Base-by-base conservation (phyloP, 2,329 filamentous ascomycete species). In the Epicoccum sorghinum region DNA sequence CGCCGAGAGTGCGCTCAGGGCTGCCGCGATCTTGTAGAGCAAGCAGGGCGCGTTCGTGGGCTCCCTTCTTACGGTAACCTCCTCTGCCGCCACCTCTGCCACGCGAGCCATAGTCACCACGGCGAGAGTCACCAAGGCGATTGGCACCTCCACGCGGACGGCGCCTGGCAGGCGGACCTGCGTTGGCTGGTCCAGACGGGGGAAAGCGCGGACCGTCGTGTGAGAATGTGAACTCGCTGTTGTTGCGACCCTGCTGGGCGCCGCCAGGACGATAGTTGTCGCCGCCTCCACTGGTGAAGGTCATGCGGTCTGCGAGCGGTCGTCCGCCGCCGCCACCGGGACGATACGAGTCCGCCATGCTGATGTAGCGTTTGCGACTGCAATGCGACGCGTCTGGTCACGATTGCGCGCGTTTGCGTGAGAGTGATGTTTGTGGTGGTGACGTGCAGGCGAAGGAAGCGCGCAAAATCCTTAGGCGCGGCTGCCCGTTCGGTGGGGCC, bases 1-100 rank as follows among this genome's bases (percentile, higher is more conserved):
- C 78, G 52, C 79, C 79, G 29, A 74, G 63, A 40, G 78, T 64
- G 47, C 75, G 78, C 64, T 82, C 79, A 3, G 78, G 76, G 27
- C 72, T 78, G 24, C 71, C 70, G 22, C 74, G 73, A 41, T 77
- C 72, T 39, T 67, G 70, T n/a, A 73, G 64, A 25, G 68, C 70
- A n/a, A 82, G 68, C 25, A 82, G 70, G 14, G 74, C 73, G 51
- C 79, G 78, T 55, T 77, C 72, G 46, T 80, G 74, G 3, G 79
- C 74, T 29, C 75, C 70, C 36, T 65, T 55, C 41, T 66, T 64
- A 32, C 64, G 62, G 36, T 60, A 69, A 9, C 58, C 56, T 42
- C 61, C 55, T 14, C 59, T 50, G 44, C 62, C 47, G 23, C 60
- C 43, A 18, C 54, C 45, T 41, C 54, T 36, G 36, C 49, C 49